Conservation (phyloP, 2,329 filamentous ascomycete genomes). For the Ceratocystis huliohia region DNA sequence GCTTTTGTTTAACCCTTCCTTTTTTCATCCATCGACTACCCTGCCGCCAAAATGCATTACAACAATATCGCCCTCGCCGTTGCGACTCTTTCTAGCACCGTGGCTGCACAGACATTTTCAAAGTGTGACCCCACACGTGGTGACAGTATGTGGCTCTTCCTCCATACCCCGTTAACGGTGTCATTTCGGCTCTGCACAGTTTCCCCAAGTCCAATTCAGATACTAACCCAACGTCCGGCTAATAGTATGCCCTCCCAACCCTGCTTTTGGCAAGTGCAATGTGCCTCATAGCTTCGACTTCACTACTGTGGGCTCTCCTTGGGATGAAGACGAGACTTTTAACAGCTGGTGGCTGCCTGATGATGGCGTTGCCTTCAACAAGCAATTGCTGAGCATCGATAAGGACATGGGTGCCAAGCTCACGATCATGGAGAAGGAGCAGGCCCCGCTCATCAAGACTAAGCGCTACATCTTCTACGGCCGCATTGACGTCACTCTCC, state of each 20-base stretch:
- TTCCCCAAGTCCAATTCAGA: not conserved
- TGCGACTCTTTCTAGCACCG: conserved; percentile 35
- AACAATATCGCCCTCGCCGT: conserved; percentile 32
- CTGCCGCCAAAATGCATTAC: conserved; percentile 26
- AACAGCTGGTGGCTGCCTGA: conserved; percentile 26
- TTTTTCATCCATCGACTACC: not conserved
- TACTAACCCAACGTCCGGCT: too few species aligned
- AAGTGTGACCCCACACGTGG: conserved; percentile 37
- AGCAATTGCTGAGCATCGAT: conserved; percentile 25
- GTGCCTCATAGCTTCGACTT: conserved; percentile 48
- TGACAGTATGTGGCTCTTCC: conserved; percentile 20
- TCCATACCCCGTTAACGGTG: not conserved
- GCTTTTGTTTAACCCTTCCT: not conserved
- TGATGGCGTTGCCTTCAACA: conserved; percentile 27
- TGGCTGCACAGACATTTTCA: conserved; percentile 44
- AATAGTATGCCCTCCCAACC: conserved; percentile 45
- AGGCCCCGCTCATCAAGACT: conserved; percentile 50
- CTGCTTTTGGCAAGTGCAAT: conserved; percentile 41
- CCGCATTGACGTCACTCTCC: conserved; percentile 54
- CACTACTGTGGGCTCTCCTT: conserved; percentile 42
- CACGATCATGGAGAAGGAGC: conserved; percentile 45
- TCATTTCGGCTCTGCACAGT: not conserved
- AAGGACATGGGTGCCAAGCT: conserved; percentile 27
- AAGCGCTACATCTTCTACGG: conserved; percentile 82
- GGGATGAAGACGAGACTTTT: conserved; percentile 22